Base-by-base conservation (phyloP, 495 filamentous ascomycete genomes). In the Pseudomonodictys pantanalensis region DNA sequence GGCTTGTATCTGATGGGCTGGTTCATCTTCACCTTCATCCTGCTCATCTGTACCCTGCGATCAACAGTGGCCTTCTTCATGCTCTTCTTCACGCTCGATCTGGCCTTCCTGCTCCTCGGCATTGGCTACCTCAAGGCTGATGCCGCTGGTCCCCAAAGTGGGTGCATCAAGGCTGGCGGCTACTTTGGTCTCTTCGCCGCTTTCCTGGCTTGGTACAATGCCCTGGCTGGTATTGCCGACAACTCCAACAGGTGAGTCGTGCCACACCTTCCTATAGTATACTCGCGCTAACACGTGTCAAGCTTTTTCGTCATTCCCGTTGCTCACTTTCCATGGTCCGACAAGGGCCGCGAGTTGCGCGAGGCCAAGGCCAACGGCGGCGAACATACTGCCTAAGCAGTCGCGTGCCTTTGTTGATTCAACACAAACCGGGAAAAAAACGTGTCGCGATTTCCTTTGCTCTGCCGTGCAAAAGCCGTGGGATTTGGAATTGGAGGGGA, bases 221-320 rank as follows among this genome's bases (percentile, higher is more conserved):
- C 93, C 29, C 80, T 96, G 58, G 93, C 92, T 44, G 92, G 93
- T 91, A 86, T 97, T 67, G 88, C 87, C 59, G 93, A 97, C 68
- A 78, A 73, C 57, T 81, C 78, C 77, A 91, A 88, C 75, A 88
- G 85, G 85, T 86, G 69, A 56, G 81, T 73, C 29, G 54, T 32
- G 25, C 23, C 30, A 8, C 25, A 8, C 8, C 15, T 28, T 46
- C 24, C 18, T 32, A 45, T 17, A 6, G 35, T 17, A 52, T 18
- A 26, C 50, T 25, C 24, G 26, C 33, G 33, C 25, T 55, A 25
- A 60, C 56, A n/a, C 42, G 17, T 38, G 2, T 52, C 17, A 81
- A 92, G 89, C 74, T 97, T 97, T 89, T 96, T 98, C 83, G 80
- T 93, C 71, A 79, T 96, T 65, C 92, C 91, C 52, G 93, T 97